Base-by-base conservation (phyloP, 768 basidiomycete species). In the Podaxis sp. region DNA sequence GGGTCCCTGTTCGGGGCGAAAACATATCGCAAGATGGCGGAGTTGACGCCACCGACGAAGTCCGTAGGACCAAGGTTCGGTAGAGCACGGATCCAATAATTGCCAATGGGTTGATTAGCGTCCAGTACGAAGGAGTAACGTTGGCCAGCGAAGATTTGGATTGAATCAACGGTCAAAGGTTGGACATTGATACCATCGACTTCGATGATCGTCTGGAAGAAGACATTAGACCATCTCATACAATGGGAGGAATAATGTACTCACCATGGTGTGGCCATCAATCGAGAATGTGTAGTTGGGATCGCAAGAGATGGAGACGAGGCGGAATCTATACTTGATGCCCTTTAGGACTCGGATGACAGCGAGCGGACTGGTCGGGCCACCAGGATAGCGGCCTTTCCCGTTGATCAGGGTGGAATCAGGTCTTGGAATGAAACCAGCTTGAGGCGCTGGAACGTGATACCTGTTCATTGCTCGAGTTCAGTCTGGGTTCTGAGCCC, bases 11-110 rank as follows among this genome's bases (percentile, higher is more conserved):
- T 51, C 0, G 75, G 70, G 4, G 83, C 85, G 12, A 77, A 76
- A 0, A 41, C 63, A 62, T 85, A 85, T 33, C 80, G 79, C 46
- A 85, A 66, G 66, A 84, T 82, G 8, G 82, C 83, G 29, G 73
- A 74, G 64, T 81, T 83, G 50, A 77, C 69, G 4, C 77, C 77
- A 19, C 37, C 67, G 43, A 58, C 73, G 72, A 81, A 82, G 4
- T 25, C 50, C 5, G 49, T 59, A 3, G 58, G 38, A 25, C 58
- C 58, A 54, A 64, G 12, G 54, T 76, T 74, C 2, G 79, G 78
- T 7, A 70, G n/a, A 2, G 77, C 76, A 19, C 74, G 78, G 52
- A 79, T 75, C 77, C 81, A 80, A 53, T 81, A 82, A 61, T 79
- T 81, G 51, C 67, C 71, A 36, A 76, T 55, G 0, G 66, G 51